These are phyloP conservation scores for Alternaria burnsii DNA, from an alignment of 2,329 filamentous ascomycete genomes.

Conservation along the genomic window DNA sequence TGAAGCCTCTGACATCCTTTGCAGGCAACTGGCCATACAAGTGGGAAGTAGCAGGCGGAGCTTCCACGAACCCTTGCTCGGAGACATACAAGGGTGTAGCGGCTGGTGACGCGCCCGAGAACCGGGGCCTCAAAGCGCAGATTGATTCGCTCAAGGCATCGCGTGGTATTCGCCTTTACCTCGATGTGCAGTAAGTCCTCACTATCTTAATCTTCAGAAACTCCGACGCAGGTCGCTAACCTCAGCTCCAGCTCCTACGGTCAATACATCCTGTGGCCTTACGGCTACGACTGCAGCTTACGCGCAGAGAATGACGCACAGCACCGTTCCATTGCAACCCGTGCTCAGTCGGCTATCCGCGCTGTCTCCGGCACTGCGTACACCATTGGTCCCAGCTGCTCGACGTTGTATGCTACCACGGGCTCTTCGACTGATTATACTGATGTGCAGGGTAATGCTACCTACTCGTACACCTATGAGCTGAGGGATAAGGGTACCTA, in stretches of 20 bases:
- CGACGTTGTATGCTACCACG: slow-evolving; percentile 66
- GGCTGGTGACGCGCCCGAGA: slow-evolving; percentile 46
- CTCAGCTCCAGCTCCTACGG: slow-evolving; percentile 17
- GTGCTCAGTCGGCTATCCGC: slow-evolving; percentile 61
- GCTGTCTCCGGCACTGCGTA: slow-evolving; percentile 60
- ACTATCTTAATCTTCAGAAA: too few species aligned
- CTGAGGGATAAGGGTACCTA: slow-evolving; percentile 58
- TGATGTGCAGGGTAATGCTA: slow-evolving; percentile 52
- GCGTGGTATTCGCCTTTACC: slow-evolving; percentile 66
- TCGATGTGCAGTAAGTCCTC: slow-evolving; percentile 69
- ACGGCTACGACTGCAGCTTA: slow-evolving; percentile 66
- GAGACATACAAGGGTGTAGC: slow-evolving; percentile 49
- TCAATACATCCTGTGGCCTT: slow-evolving; percentile 57
- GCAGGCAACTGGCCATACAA: slow-evolving; percentile 49
- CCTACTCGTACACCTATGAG: slow-evolving; percentile 59
- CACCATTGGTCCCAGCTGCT: slow-evolving; percentile 62
- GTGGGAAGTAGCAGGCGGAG: slow-evolving; percentile 46
- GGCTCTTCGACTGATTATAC: slow-evolving; percentile 57
- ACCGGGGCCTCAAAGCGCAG: slow-evolving; percentile 55
- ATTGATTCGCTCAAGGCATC: slow-evolving; percentile 49
- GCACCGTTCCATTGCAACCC: slow-evolving; percentile 60
- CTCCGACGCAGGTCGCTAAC: not conserved
- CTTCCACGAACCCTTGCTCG: slow-evolving; percentile 49
- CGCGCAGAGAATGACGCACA: slow-evolving; percentile 58
- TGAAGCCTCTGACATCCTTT: not conserved